Evolutionary conservation across 768 basidiomycete species (phyloP).

Genomic region (Boletus coccyginus): DNA sequence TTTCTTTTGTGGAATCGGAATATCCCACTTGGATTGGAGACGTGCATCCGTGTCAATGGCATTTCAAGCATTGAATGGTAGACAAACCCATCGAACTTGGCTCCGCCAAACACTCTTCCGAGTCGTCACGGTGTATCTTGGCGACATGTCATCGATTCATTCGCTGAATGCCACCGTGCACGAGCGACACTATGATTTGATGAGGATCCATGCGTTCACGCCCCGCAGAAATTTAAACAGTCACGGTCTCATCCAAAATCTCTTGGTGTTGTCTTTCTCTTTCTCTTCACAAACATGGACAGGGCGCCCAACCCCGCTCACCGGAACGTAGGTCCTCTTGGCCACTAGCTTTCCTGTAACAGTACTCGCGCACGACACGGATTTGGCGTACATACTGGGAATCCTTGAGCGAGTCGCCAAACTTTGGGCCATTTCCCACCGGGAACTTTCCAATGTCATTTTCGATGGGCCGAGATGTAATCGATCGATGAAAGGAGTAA

Average conservation of each 20-base stretch:
- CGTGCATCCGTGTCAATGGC: neutral
- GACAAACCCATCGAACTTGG: no score
- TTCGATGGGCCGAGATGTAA: conserved; percentile 36
- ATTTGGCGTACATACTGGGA: conserved; percentile 36
- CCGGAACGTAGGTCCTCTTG: conserved; percentile 49
- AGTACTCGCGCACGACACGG: conserved; percentile 40
- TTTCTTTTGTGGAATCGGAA: no score
- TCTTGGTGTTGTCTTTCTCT: no score
- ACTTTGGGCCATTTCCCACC: conserved; percentile 44
- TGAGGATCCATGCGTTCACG: neutral
- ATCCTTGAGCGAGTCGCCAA: conserved; percentile 39
- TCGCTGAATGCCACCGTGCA: neutral
- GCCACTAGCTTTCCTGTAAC: conserved; percentile 50
- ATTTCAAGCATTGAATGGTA: neutral
- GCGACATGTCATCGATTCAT: no score
- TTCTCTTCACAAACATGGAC: neutral
- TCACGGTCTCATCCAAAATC: neutral
- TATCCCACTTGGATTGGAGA: no score
- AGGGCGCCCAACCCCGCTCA: conserved; percentile 25
- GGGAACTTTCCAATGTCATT: conserved; percentile 40
- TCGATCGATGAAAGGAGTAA: conserved; percentile 57
- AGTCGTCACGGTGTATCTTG: no score
- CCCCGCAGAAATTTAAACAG: neutral
- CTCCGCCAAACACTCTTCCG: no score
- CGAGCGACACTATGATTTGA: neutral